Evolutionary conservation across 345 rosid species (phyloP).

Genomic region (Combretum micranthum): DNA sequence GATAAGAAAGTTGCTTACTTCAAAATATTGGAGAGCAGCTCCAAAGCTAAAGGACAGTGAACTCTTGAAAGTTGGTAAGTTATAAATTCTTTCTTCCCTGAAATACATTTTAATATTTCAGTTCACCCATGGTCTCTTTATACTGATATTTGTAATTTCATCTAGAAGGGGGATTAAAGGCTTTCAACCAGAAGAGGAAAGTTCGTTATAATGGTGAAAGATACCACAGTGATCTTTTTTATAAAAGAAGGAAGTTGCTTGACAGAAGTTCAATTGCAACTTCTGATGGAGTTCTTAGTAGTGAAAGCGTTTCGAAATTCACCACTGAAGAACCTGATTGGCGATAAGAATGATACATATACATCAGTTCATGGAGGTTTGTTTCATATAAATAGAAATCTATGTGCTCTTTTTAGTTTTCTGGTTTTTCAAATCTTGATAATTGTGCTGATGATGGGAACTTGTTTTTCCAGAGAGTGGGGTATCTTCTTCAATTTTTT

Average conservation of each 20-base stretch:
- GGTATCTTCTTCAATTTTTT: slow-evolving; percentile 31
- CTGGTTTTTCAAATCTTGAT: neutral
- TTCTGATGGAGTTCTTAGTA: slow-evolving; percentile 71
- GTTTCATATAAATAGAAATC: slow-evolving; percentile 8
- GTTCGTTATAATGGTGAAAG: slow-evolving; percentile 30
- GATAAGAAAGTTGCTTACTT: slow-evolving; percentile 51
- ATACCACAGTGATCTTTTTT: slow-evolving; percentile 35
- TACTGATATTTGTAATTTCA: slow-evolving; percentile 7
- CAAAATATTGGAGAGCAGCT: slow-evolving; percentile 61
- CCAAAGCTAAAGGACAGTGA: slow-evolving; percentile 56
- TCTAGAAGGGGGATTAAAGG: slow-evolving; percentile 42
- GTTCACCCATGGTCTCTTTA: neutral
- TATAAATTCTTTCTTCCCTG: slow-evolving; percentile 2
- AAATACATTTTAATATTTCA: too few species aligned
- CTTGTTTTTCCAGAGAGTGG: slow-evolving; percentile 32
- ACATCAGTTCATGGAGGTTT: slow-evolving; percentile 35
- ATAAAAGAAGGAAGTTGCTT: slow-evolving; percentile 60
- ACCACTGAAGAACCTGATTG: slow-evolving; percentile 35
- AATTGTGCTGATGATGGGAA: slow-evolving; percentile 16
- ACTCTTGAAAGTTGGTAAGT: slow-evolving; percentile 45
- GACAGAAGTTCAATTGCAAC: slow-evolving; percentile 41
- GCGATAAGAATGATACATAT: slow-evolving; percentile 24
- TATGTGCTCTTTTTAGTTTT: slow-evolving; percentile 8
- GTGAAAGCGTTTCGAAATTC: slow-evolving; percentile 83
- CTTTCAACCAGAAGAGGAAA: slow-evolving; percentile 61